Evolutionary conservation across 208 protist genomes (phyloP), one percentile per base, ranked within the genome.

Genomic region (Porcisia hertigi): DNA sequence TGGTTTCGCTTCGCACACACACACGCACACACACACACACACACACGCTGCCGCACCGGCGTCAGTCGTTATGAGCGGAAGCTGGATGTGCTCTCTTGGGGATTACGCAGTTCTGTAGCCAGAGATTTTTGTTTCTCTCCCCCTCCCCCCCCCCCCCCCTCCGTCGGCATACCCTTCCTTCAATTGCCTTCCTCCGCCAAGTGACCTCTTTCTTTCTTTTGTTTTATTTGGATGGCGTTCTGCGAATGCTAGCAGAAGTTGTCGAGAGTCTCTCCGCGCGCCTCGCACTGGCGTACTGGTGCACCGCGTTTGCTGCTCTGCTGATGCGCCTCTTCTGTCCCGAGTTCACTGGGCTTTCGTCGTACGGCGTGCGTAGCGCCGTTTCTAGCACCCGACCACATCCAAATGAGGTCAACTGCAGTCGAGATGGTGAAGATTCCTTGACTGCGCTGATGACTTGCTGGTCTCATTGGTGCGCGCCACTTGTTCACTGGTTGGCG

Each of bases 241-340:
- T 59, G 18, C 53, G 7, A 54, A 77, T 71, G 64, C 25, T 2
- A 36, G 49, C 16, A 9, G 73, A 71, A n/a, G 52, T 55, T 23
- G 49, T 52, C 8, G 58, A 67, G 0, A 34, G 49, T 12, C 2
- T 74, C 16, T 58, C 71, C 16, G 70, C 76, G 62, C 45, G 34
- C 64, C n/a, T 81, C 3, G 76, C 84, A 3, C 75, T 80, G 47
- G 16, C 87, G 14, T 95, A 92, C 77, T 95, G 91, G 89, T 36
- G 72, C 2, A 57, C 71, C 2, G 86, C 89, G 3, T 52, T 92
- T 12, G 58, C 79, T 9, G 73, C 86, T 25, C 73, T 93, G 23
- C 53, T 85, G 14, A 34, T 91, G 12, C 88, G 91, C 36, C 49
- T 83, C 18, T 30, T 41, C 20, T 72, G 77, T 18, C 67, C 76